phyloP scores from a whole-genome alignment of 2,329 filamentous ascomycete genomes.

The Beauveria brongniartii region DNA sequence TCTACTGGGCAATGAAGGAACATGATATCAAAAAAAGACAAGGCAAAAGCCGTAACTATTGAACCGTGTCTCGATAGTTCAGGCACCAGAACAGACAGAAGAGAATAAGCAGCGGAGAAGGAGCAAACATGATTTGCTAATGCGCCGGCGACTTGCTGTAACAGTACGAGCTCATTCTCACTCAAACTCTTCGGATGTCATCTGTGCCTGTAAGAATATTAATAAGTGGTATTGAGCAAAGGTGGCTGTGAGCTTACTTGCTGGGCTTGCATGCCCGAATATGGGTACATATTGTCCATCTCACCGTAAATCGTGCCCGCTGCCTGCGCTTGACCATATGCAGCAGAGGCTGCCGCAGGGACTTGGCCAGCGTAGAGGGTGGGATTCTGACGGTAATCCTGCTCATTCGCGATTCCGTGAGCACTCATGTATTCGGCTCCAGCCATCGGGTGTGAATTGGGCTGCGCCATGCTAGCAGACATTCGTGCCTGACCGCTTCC shows the following conservation, averaged over 20 bases:
- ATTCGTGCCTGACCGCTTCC: conserved; percentile 43
- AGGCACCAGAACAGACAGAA: not conserved
- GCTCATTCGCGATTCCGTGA: conserved; percentile 57
- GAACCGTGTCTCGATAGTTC: not conserved
- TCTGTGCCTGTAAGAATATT: conserved; percentile 28
- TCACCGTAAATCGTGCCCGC: conserved; percentile 64
- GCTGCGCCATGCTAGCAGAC: conserved; percentile 40
- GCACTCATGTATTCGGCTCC: conserved; percentile 55
- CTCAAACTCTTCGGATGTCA: conserved; percentile 39
- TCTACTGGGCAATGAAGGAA: not conserved
- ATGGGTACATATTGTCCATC: conserved; percentile 79
- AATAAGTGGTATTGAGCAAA: conserved; percentile 5
- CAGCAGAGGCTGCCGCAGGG: conserved; percentile 60
- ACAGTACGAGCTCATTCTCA: conserved; percentile 15
- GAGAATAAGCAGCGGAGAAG: not conserved
- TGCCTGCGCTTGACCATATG: conserved; percentile 70
- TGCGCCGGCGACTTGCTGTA: not conserved
- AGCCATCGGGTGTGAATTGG: conserved; percentile 50
- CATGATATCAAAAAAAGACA: not conserved
- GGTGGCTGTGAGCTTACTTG: conserved; percentile 49
- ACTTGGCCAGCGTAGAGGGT: conserved; percentile 78
- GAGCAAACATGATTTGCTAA: not conserved
- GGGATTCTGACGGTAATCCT: conserved; percentile 71
- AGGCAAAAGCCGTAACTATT: not conserved
- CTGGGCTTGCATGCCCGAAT: conserved; percentile 72